Percentiles rank a stretch among this genome's conserved stretches.
phyloP scores from a whole-genome alignment of 1,139 yeast genomes.

The Pneumocystis canis region DNA sequence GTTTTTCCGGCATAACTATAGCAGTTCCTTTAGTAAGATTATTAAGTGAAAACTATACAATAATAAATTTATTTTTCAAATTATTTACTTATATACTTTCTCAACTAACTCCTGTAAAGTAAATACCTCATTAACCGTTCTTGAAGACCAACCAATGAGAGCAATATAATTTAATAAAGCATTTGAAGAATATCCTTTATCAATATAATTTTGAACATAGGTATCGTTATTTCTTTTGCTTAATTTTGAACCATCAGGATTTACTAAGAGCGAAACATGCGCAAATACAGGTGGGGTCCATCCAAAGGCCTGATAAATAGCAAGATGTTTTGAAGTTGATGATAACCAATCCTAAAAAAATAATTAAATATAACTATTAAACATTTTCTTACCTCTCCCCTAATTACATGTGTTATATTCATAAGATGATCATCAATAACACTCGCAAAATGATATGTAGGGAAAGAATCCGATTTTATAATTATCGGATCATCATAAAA shows the following conservation, averaged over 20 bases:
- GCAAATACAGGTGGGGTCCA: constrained; percentile 71
- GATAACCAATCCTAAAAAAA: constrained; percentile 62
- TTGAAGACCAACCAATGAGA: constrained; percentile 63
- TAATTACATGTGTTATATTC: constrained; percentile 81
- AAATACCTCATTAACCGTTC: constrained; percentile 38
- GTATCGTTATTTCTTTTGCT: constrained; percentile 77
- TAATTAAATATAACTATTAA: background rate
- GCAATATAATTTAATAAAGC: constrained; percentile 79
- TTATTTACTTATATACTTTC: constrained; percentile 3
- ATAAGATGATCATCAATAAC: constrained; percentile 88
- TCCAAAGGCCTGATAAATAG: constrained; percentile 71
- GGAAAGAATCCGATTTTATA: constrained; percentile 79
- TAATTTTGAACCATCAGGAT: constrained; percentile 58
- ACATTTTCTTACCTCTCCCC: constrained; percentile 47
- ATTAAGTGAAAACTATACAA: constrained; percentile 35
- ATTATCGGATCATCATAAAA: constrained; percentile 83
- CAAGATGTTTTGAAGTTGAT: constrained; percentile 87
- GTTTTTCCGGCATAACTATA: constrained; percentile 67
- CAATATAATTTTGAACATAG: constrained; percentile 33
- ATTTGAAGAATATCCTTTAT: constrained; percentile 58
- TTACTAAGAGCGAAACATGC: constrained; percentile 82
- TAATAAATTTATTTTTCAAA: constrained; percentile 20
- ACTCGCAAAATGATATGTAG: constrained; percentile 93
- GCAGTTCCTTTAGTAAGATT: constrained; percentile 86
- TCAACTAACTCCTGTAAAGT: constrained; percentile 38